Base-by-base conservation (phyloP, 1,284 basidiomycete species). In the Leccinum cinnamomeum region DNA sequence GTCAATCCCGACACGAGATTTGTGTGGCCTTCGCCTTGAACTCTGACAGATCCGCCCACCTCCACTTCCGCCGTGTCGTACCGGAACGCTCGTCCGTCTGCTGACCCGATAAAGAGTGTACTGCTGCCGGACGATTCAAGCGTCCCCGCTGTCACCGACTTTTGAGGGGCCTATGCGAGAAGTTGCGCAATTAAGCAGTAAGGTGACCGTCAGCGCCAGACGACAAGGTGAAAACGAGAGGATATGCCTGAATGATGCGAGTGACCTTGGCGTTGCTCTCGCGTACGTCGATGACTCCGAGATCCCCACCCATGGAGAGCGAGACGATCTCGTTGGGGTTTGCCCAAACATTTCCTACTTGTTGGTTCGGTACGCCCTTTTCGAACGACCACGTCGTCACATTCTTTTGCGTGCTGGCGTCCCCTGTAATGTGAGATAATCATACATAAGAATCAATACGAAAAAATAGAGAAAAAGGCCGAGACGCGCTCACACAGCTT, bases 301-400 rank as follows among this genome's bases (percentile, higher is more conserved):
- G 81, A 60, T 87, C 84, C 16, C 97, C 96, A 0, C 86, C 87
- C 69, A 97, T 80, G 2, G 94, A 94, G 46, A 98, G 80, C 3
- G 95, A 96, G 39, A 95, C 89, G 60, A 98, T 85, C 60, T 86
- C 84, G 56, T 83, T 58, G 3, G 54, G 82, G 48, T 86, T 83
- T 64, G 85, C 90, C 86, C 91, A 97, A 16, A 88, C 86, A 67
- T 92, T 92, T 44, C 97, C 97, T 56, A 96, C 88, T 79, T 98
- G 97, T 72, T 97, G 94, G 67, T 89, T 77, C 51, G 81, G 77
- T 33, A 95, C 77, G 11, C 86, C 88, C 53, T 84, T 77, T 11
- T 92, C 93, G 37, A 95, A 74, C 0, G 82, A 82, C 86, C 89
- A 96, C 1, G 84, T 86, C 30, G 82, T 85, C 8, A 84, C 77